phyloP scores from a whole-genome alignment of 1,139 yeast species.

The Suhomyces taliae region DNA sequence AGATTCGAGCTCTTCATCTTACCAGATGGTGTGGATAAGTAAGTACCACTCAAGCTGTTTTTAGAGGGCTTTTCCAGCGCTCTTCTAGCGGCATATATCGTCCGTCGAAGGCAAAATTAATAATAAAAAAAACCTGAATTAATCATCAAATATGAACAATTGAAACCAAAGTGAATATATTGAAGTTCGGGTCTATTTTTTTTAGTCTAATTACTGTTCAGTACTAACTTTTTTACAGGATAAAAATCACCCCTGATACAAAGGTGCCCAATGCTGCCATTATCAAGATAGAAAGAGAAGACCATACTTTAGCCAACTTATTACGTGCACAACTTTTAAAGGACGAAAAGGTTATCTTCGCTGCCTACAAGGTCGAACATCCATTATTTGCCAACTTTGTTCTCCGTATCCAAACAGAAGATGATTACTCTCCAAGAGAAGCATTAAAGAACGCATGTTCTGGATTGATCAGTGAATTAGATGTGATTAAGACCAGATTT shows the following conservation, averaged over 20 bases:
- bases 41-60: slow-evolving; percentile 22
- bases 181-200: no score
- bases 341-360: slow-evolving; percentile 86
- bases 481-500: slow-evolving; percentile 71
- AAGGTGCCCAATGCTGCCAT: slow-evolving; percentile 95
- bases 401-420: slow-evolving; percentile 92
- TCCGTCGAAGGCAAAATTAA: no score
- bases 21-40: slow-evolving; percentile 96
- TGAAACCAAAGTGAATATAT: no score
- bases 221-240: slow-evolving; percentile 36
- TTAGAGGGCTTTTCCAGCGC: no score
- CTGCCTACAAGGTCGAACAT: slow-evolving; percentile 97
- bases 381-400: slow-evolving; percentile 94
- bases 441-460: slow-evolving; percentile 91
- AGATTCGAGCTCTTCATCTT: slow-evolving; percentile 92
- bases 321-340: slow-evolving; percentile 81
- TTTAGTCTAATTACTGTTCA: background rate
- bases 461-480: slow-evolving; percentile 75
- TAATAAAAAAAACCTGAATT: no score
- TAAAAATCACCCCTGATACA: slow-evolving; percentile 88
- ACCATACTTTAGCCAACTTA: slow-evolving; percentile 91
- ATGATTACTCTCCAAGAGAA: slow-evolving; percentile 86
- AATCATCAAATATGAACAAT: no score
- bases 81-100: no score
- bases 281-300: slow-evolving; percentile 92